Base-by-base conservation (phyloP, 805 yeast genomes). In the Lipomyces yamanashiensis region DNA sequence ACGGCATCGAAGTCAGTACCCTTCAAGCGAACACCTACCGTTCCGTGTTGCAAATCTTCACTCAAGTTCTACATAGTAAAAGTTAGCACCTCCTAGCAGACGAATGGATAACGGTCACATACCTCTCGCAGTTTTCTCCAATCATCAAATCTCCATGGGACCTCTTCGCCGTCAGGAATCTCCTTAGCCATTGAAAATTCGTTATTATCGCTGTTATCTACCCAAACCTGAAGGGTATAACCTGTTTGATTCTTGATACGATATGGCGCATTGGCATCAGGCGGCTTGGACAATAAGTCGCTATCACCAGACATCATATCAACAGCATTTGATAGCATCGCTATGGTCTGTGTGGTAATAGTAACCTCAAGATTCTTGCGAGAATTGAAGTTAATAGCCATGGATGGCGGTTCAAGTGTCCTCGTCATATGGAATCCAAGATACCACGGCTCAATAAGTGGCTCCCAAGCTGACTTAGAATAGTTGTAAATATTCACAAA, bases 401-500 rank as follows among this genome's bases (percentile, higher is more conserved):
- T 78, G 6, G 82, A 79, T 6, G 81, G 80, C 0, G 85, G 82
- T 13, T 79, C 79, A 10, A 67, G 56, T 10, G 71, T 62, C 58
- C 82, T 84, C 21, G 66, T 63, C 67, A 71, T 62, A 33, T 70
- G 72, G 12, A 90, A 76, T 0, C 90, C 86, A 56, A 93, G 79
- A 7, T 90, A 87, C 89, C 96, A 89, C 0, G 93, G 87, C 72
- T 95, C 99, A 55, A 95, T 74, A 52, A 95, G 78, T 0, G 99
- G 98, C 71, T 95, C 98, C 98, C 99, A 92, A 0, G 91, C 84
- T 2, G 97, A 92, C 66, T 89, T 85, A 0, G 97, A 84, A 74
- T 92, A 92, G 74, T 92, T 92, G 79, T 89, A 92, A 21, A 90
- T 84, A 74, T 90, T 92, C 9, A 89, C 82, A 64, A 79, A 83